Evolutionary conservation across 306 rosid genomes (phyloP).

Genomic region (Sicyos baderoa): DNA sequence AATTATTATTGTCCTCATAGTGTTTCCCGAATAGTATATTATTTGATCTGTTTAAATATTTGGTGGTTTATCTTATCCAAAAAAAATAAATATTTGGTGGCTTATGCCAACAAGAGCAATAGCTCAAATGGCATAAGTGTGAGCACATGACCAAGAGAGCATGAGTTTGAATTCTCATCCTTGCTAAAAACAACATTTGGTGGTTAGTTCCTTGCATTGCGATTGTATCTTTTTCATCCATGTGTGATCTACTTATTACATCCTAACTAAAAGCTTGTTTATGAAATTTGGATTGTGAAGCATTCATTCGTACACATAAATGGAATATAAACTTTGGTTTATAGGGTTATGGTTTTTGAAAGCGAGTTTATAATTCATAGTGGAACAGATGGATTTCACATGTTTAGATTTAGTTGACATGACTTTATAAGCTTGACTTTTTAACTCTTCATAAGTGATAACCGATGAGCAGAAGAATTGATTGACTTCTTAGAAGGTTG

Average conservation of each 20-base stretch:
- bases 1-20: not conserved
- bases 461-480: not conserved
- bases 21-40: not conserved
- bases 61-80: too few species aligned
- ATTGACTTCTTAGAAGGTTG: not conserved
- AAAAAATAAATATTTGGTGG: not conserved
- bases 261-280: not conserved
- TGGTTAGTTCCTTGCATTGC: not conserved
- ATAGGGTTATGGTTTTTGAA: not conserved
- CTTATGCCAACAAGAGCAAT: not conserved
- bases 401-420: not conserved
- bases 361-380: too few species aligned
- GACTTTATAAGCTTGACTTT: not conserved
- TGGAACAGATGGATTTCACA: not conserved
- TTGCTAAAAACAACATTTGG: too few species aligned
- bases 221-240: not conserved
- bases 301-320: not conserved
- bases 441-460: not conserved
- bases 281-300: not conserved
- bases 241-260: not conserved
- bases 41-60: not conserved
- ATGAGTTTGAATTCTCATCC: too few species aligned
- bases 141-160: too few species aligned
- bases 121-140: too few species aligned
- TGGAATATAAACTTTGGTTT: constrained; percentile 1